These are phyloP conservation scores for Globisporangium carolinianum DNA, from an alignment of 352 stramenopile species.

Conservation along the genomic window DNA sequence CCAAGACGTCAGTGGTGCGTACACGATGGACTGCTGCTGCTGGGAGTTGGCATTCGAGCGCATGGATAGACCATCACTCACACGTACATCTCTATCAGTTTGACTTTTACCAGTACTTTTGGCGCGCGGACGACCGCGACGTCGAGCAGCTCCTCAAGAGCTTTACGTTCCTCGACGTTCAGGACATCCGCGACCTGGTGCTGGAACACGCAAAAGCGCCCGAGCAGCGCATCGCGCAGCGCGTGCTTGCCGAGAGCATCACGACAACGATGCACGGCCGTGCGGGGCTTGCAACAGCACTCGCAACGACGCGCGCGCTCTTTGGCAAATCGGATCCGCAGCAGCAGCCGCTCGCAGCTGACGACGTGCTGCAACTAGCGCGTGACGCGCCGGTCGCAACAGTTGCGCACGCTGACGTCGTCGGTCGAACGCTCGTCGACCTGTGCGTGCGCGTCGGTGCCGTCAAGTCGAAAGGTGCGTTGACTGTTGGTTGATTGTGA, in stretches of 20 bases:
- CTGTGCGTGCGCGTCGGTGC: conserved; percentile 87
- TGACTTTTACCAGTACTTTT: conserved; percentile 92
- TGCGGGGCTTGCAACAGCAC: conserved; percentile 61
- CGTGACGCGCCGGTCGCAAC: conserved; percentile 47
- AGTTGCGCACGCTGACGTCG: conserved; percentile 38
- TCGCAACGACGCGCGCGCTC: conserved; percentile 57
- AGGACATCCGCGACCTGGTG: conserved; percentile 89
- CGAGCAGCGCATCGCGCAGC: conserved; percentile 72
- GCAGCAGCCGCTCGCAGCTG: conserved; percentile 33
- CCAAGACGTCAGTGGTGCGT: conserved; percentile 93
- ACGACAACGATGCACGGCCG: conserved; percentile 93
- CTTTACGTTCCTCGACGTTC: conserved; percentile 95
- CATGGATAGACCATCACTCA: no score
- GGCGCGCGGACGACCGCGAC: conserved; percentile 86
- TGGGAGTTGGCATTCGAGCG: no score
- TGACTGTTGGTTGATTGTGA: not conserved
- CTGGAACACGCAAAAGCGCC: conserved; percentile 66
- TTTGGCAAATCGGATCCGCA: conserved; percentile 51
- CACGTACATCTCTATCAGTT: conserved; percentile 35
- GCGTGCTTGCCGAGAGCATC: conserved; percentile 65
- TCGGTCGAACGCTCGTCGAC: conserved; percentile 85
- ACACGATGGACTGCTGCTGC: conserved; percentile 1
- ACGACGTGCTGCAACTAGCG: conserved; percentile 64
- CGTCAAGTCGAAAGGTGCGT: conserved; percentile 85
- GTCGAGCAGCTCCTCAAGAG: conserved; percentile 95